A percentile compares a stretch with the other conserved stretches of the same genome.
These are phyloP conservation scores for Colletotrichum gigasporum DNA, from an alignment of 2,329 filamentous ascomycete species.

Conservation along the genomic window DNA sequence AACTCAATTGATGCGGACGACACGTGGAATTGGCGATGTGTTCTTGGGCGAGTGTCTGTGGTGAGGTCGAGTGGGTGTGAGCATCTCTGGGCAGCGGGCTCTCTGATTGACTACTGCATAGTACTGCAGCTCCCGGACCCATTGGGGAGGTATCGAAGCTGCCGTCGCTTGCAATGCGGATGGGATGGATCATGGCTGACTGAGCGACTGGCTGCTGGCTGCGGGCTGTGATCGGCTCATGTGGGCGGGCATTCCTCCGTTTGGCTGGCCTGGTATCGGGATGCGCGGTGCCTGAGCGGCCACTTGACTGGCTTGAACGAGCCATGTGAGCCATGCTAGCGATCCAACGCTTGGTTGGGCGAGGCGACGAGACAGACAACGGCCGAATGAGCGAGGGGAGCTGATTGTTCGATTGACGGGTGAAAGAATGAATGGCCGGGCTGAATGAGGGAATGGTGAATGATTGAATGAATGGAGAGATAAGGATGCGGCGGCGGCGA, in stretches of 20 bases:
- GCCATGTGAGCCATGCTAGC: too few relatives aligned
- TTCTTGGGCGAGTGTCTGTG: conserved; percentile 3
- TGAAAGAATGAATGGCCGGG: too few relatives aligned
- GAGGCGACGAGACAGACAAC: too few relatives aligned
- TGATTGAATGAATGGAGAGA: not conserved
- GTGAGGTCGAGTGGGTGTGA: not conserved
- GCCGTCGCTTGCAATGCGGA: not conserved
- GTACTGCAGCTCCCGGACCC: conserved; percentile 7
- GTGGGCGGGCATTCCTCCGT: not conserved
- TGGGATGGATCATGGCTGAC: not conserved
- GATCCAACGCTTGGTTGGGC: too few relatives aligned
- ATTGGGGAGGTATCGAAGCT: not conserved
- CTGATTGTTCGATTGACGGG: too few relatives aligned
- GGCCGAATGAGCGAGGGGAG: too few relatives aligned
- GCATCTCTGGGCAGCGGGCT: not conserved
- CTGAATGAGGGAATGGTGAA: too few relatives aligned
- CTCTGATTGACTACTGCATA: not conserved
- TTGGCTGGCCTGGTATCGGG: not conserved
- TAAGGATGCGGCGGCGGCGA: not conserved
- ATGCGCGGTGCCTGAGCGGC: not conserved
- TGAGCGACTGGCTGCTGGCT: not conserved
- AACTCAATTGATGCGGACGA: conserved; percentile 11
- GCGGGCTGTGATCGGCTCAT: conserved; percentile 1
- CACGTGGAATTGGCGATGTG: conserved; percentile 22
- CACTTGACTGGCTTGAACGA: too few relatives aligned